These are phyloP conservation scores for Blepharisma undulans DNA, from an alignment of 169 alveolate genomes.

Conservation along the genomic window DNA sequence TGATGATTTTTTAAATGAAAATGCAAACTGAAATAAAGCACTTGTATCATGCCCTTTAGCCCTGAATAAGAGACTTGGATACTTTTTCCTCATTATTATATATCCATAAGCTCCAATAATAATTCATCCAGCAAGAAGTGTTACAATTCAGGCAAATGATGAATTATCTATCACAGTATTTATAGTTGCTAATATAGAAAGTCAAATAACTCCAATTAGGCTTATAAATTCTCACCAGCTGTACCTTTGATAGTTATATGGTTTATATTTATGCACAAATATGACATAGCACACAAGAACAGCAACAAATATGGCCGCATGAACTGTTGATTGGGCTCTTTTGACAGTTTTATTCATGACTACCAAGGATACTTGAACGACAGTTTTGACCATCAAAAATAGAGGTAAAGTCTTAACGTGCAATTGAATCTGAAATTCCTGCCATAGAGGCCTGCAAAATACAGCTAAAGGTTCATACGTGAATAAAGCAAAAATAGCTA, in stretches of 20 bases:
- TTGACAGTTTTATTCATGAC: slow-evolving; percentile 4
- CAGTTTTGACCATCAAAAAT: slow-evolving; percentile 14
- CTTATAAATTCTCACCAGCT: background rate
- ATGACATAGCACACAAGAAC: background rate
- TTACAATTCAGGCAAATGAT: background rate
- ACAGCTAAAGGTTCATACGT: slow-evolving; percentile 27
- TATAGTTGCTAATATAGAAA: background rate
- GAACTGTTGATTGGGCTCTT: background rate
- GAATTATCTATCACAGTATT: background rate
- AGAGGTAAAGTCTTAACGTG: background rate
- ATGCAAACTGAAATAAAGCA: background rate
- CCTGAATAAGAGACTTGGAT: background rate
- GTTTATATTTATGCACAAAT: background rate
- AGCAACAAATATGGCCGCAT: background rate
- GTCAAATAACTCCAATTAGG: background rate
- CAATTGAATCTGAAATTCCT: background rate
- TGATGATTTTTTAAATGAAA: background rate
- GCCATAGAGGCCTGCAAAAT: slow-evolving; percentile 32
- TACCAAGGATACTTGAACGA: background rate
- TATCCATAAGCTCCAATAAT: background rate
- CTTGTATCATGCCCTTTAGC: background rate
- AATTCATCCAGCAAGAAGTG: background rate
- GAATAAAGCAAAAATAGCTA: background rate
- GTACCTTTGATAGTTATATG: background rate
- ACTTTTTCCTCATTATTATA: background rate